Base-by-base conservation (phyloP, 371 early-diverging fungal species). In the Circinella umbellata region DNA sequence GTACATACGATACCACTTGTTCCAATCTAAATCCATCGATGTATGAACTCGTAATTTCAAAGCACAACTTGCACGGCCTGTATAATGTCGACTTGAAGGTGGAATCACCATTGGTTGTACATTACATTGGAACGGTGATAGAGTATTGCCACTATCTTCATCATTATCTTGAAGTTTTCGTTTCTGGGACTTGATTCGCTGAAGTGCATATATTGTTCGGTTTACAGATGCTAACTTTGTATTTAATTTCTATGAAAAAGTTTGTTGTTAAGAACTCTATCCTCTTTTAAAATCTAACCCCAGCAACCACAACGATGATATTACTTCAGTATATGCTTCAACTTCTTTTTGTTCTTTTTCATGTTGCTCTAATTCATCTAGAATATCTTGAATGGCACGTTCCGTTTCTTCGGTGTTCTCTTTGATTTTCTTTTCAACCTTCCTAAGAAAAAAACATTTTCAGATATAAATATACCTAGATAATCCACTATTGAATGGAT, bases 1-100 rank as follows among this genome's bases (percentile, higher is more conserved):
- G 8, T 5, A 57, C 57, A 27, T 57, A 57, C 57, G 35, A 34
- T 57, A 57, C 57, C 57, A 57, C 27, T 57, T 57, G 57, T 57
- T 34, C 57, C 57, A 57, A 34, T 57, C 57, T 14, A 57, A 34
- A 57, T 27, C 27, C 34, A 57, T 57, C 3, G 57, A 57, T 57
- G 57, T 57, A 57, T 57, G 57, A 4, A 57, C 14, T 13, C 57
- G 20, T 18, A 57, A 27, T 34, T n/a, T 11, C 14, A 57, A 57
- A 18, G 57, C 57, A 57, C 57, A 57, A n/a, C 57, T 57, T 27
- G 57, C 57, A 4, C 57, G 34, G 4, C 57, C 57, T 1, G 57
- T 34, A 34, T 4, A 34, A 34, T 57, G 35, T 34, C 34, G 57
- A 34, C 57, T 57, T 10, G 57, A 57, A 27, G 4, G 34, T 57